Conservation (phyloP, 2,329 filamentous ascomycete species). For the Fusarium liriodendri region DNA sequence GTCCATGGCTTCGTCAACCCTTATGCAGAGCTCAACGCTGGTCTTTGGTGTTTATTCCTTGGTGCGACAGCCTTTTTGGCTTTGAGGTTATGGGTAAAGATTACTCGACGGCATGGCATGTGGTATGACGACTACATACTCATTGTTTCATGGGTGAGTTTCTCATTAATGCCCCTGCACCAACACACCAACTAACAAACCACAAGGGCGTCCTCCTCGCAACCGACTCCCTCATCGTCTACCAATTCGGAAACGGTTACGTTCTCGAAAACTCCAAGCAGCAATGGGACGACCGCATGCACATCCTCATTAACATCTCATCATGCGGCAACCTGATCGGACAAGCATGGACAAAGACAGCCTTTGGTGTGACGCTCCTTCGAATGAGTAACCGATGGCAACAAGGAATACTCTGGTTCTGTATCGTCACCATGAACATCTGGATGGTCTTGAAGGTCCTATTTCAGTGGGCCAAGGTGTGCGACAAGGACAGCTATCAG, state of each 20-base stretch:
- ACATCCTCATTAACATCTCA: conserved; percentile 61
- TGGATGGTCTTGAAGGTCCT: conserved; percentile 61
- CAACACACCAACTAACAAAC: conserved; percentile 5
- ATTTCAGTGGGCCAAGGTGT: conserved; percentile 62
- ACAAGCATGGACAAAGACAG: conserved; percentile 52
- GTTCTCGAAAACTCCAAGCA: conserved; percentile 51
- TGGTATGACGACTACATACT: conserved; percentile 55
- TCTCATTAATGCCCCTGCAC: not conserved
- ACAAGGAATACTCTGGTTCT: conserved; percentile 59
- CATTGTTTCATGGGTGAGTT: conserved; percentile 50
- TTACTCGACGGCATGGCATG: conserved; percentile 49
- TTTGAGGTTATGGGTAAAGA: conserved; percentile 50
- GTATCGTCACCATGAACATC: conserved; percentile 60
- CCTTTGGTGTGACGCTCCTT: conserved; percentile 51
- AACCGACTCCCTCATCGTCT: conserved; percentile 58
- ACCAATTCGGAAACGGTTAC: conserved; percentile 62
- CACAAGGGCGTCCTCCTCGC: conserved; percentile 54
- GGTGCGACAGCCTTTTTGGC: conserved; percentile 47
- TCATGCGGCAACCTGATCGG: conserved; percentile 52
- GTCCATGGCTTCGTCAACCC: conserved; percentile 45
- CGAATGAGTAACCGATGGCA: conserved; percentile 59
- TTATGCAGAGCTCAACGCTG: conserved; percentile 46
- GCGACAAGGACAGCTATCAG: conserved; percentile 55
- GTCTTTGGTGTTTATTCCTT: conserved; percentile 49
- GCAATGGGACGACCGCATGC: conserved; percentile 64